Evolutionary conservation across 192 early-diverging fungal species (phyloP).

Genomic region (Linnemannia schmuckeri): DNA sequence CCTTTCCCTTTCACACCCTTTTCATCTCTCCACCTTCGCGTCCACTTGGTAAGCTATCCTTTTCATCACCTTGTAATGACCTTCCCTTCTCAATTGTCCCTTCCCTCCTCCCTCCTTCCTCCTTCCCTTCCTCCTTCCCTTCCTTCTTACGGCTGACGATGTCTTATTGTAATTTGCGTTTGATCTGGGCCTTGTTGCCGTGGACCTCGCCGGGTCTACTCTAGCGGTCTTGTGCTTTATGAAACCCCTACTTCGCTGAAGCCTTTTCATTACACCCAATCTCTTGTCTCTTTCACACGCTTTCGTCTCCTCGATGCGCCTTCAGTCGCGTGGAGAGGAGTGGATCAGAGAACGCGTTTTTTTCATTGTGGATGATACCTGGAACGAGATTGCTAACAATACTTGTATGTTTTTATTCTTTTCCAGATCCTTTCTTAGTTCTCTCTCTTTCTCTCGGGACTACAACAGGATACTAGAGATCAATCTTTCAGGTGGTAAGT

Average conservation of each 20-base stretch:
- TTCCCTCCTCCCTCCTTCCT: not conserved
- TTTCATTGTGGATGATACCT: not conserved
- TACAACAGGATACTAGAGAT: too few species aligned
- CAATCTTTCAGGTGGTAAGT: conserved; percentile 20
- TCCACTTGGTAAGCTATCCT: conserved; percentile 3
- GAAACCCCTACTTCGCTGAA: conserved; percentile 57
- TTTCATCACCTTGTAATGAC: too few species aligned
- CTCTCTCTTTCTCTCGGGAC: not conserved
- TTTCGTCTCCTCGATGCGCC: not conserved
- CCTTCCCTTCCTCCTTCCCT: not conserved
- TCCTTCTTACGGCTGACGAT: conserved; percentile 35
- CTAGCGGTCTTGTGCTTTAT: conserved; percentile 62
- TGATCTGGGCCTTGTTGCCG: conserved; percentile 61
- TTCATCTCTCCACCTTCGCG: not conserved
- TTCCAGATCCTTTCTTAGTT: not conserved
- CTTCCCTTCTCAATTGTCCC: not conserved
- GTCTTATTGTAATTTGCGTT: conserved; percentile 59
- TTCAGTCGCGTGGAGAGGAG: not conserved
- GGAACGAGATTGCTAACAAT: not conserved
- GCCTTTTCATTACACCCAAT: conserved; percentile 19
- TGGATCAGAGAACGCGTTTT: not conserved
- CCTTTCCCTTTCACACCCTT: not conserved
- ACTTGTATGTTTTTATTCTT: not conserved
- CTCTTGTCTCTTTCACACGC: not conserved
- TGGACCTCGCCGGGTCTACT: conserved; percentile 60